A percentile compares a stretch with the other conserved stretches of the same genome.
phyloP scores from a whole-genome alignment of 2,329 filamentous ascomycete genomes.

The Ceratocystis eucalypticola region DNA sequence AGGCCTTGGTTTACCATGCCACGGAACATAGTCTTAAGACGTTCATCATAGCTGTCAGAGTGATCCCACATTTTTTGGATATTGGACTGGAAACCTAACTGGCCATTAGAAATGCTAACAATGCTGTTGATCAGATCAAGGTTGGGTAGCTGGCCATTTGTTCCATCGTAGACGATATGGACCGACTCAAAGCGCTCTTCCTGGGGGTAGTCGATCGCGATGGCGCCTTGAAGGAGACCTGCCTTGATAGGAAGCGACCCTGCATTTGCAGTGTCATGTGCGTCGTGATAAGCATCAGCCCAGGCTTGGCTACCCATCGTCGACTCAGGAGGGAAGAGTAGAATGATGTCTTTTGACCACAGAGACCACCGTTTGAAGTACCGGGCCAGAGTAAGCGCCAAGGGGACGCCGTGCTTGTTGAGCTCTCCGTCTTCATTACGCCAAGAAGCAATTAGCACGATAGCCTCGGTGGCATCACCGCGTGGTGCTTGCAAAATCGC shows the following conservation, averaged over 20 bases:
- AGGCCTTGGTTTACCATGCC: slow-evolving; percentile 88
- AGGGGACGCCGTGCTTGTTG: slow-evolving; percentile 76
- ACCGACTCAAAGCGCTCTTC: slow-evolving; percentile 74
- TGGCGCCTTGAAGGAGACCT: slow-evolving; percentile 78
- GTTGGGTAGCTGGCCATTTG: slow-evolving; percentile 91
- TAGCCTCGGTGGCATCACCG: slow-evolving; percentile 91
- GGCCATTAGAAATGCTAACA: slow-evolving; percentile 70
- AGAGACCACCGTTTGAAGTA: slow-evolving; percentile 98
- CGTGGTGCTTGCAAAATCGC: slow-evolving; percentile 84
- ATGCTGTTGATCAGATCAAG: slow-evolving; percentile 92
- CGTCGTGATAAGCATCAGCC: slow-evolving; percentile 95
- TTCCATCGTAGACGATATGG: slow-evolving; percentile 86
- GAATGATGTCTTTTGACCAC: slow-evolving; percentile 97
- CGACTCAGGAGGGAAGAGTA: slow-evolving; percentile 79
- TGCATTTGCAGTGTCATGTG: slow-evolving; percentile 58
- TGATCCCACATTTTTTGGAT: slow-evolving; percentile 85
- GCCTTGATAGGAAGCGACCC: slow-evolving; percentile 76
- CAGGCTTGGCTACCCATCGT: slow-evolving; percentile 85
- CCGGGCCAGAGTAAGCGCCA: slow-evolving; percentile 73
- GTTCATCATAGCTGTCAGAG: slow-evolving; percentile 62
- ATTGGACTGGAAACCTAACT: slow-evolving; percentile 77
- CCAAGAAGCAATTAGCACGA: slow-evolving; percentile 85
- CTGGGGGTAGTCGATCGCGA: slow-evolving; percentile 87
- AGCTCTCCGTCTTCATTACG: slow-evolving; percentile 62
- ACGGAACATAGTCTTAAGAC: slow-evolving; percentile 74